These are phyloP conservation scores for Alternaria arbusti DNA, from an alignment of 2,329 filamentous ascomycete species.

Conservation along the genomic window DNA sequence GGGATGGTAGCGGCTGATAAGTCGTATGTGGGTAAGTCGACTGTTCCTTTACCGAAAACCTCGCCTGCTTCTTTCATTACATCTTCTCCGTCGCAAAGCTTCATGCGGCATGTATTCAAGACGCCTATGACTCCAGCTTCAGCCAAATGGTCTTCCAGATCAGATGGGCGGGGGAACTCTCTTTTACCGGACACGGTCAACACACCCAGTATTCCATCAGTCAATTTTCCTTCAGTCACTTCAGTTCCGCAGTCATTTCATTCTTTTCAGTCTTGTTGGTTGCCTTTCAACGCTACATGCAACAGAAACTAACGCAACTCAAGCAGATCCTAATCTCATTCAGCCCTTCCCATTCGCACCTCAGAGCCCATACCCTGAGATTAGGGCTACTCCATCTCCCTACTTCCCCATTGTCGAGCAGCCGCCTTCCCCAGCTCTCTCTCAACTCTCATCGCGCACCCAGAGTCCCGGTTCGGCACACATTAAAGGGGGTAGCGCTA, in stretches of 20 bases:
- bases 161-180: slow-evolving; percentile 30
- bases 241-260: slow-evolving; percentile 12
- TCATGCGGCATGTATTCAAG: slow-evolving; percentile 36
- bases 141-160: slow-evolving; percentile 45
- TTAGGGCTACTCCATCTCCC: slow-evolving; percentile 49
- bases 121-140: slow-evolving; percentile 46
- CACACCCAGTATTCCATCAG: slow-evolving; percentile 18
- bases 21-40: slow-evolving; percentile 58
- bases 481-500: slow-evolving; percentile 63
- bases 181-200: slow-evolving; percentile 37
- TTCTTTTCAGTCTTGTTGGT: slow-evolving; percentile 49
- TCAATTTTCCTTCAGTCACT: slow-evolving; percentile 3
- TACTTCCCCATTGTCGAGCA: slow-evolving; percentile 52
- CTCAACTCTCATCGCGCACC: slow-evolving; percentile 58
- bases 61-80: slow-evolving; percentile 25
- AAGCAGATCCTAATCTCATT: slow-evolving; percentile 64
- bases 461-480: slow-evolving; percentile 50
- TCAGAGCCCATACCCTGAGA: slow-evolving; percentile 52
- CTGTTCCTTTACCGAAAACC: slow-evolving; percentile 43
- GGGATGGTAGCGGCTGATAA: slow-evolving; percentile 55
- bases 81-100: slow-evolving; percentile 20
- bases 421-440: slow-evolving; percentile 69
- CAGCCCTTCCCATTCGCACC: slow-evolving; percentile 56
- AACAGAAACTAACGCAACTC: slow-evolving; percentile 18
- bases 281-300: slow-evolving; percentile 23